Base-by-base conservation (phyloP, 305 asterid species). In the Solanum hybrid region DNA sequence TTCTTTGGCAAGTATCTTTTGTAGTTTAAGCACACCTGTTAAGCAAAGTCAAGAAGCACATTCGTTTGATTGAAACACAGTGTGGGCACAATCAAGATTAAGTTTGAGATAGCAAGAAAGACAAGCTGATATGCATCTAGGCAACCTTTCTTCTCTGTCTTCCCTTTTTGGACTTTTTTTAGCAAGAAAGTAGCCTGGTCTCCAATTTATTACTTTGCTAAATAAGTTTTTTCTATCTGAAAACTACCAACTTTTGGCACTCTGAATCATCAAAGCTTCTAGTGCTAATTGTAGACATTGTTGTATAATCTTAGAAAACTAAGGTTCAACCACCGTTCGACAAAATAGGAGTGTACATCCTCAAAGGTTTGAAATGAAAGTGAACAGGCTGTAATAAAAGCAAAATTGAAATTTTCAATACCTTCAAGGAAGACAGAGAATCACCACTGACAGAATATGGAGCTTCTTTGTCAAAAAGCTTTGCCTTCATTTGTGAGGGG, bases 371-470 rank as follows among this genome's bases (percentile, higher is more conserved):
- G 60, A 79, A 88, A 6, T 88, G 86, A 87, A 75, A 17, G 90
- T 90, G 85, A 90, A 88, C 46, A 79, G 40, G 46, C 90, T 89
- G 27, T 56, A 91, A 85, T 89, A 71, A 66, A 78, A 11, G 75
- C 64, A 79, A 34, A 88, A 78, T 82, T 88, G 84, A 90, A 36
- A 32, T 36, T 66, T 32, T 89, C 87, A 24, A 86, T 90, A 97
- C 99, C 98, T 93, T 95, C 34, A 93, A 94, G 72, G 96, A 94
- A 78, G 96, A 92, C 38, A 79, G 16, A 77, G 94, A 93, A 88
- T 90, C 95, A 64, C 82, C 92, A 89, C 92, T 93, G 88, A 75
- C 93, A 64, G 96, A 91, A 88, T 86, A 88, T 27, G 90, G 88
- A 42, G 95, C 87, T 91, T 93, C 95, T 91, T 94, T 96, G 79